Percentiles rank a stretch among this genome's conserved stretches.
phyloP scores from a whole-genome alignment of 306 rosid genomes.

The Adenanthera pavonina region DNA sequence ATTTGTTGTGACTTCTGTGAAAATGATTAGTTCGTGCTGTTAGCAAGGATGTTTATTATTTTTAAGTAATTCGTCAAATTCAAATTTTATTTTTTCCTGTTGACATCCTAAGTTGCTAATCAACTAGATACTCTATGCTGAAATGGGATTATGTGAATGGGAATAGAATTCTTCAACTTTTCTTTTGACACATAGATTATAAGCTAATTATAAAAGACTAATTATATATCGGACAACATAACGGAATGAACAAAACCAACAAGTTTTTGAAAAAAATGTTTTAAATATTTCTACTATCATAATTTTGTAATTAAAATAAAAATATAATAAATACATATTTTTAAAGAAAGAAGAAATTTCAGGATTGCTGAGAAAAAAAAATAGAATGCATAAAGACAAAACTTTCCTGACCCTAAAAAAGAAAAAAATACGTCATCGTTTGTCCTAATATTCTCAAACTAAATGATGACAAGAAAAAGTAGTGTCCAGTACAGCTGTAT shows the following conservation, averaged over 20 bases:
- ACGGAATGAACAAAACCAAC: neutral
- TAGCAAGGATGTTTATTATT: conserved; percentile 27
- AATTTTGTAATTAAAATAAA: too few relatives aligned
- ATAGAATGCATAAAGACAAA: too few relatives aligned
- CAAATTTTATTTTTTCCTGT: neutral
- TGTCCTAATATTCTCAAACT: too few relatives aligned
- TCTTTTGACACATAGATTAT: neutral
- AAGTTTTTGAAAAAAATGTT: too few relatives aligned
- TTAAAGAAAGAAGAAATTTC: too few relatives aligned
- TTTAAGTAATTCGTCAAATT: neutral
- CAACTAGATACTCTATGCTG: neutral
- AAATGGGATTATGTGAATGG: neutral
- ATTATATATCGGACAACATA: neutral
- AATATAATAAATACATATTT: too few relatives aligned
- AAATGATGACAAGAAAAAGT: too few relatives aligned
- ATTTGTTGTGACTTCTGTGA: conserved; percentile 14
- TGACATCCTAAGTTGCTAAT: neutral
- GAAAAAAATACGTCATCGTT: too few relatives aligned
- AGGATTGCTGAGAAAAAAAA: too few relatives aligned
- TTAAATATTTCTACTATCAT: too few relatives aligned
- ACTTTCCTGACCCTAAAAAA: too few relatives aligned
- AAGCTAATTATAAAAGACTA: neutral
- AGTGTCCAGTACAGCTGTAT: too few relatives aligned
- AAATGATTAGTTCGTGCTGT: conserved; percentile 39
- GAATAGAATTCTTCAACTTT: neutral